A percentile compares a stretch with the other conserved stretches of the same genome.
These are phyloP conservation scores for Gossypium laxum DNA, from an alignment of 441 rosid species.

Conservation along the genomic window DNA sequence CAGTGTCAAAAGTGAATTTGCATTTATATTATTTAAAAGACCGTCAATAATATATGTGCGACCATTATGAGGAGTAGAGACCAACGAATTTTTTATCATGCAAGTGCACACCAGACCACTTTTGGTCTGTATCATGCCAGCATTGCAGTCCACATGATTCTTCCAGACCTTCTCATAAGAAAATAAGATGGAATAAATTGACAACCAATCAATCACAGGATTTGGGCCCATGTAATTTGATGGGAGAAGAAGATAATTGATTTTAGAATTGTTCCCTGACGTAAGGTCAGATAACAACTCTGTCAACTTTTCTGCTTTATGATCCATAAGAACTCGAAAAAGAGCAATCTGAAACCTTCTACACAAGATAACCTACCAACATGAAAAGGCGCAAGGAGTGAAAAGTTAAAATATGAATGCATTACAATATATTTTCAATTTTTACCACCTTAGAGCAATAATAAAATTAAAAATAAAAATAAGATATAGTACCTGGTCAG, in stretches of 20 bases:
- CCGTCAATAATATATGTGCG: constrained; percentile 44
- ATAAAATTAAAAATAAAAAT: background rate
- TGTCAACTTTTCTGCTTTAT: constrained; percentile 26
- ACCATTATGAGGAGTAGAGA: constrained; percentile 70
- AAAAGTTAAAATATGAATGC: background rate
- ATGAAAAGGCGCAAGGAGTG: constrained; percentile 2
- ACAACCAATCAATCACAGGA: constrained; percentile 46
- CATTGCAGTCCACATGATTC: constrained; percentile 28
- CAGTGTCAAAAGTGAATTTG: constrained; percentile 35
- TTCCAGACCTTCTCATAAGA: constrained; percentile 18
- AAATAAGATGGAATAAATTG: constrained; percentile 33
- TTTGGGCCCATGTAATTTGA: constrained; percentile 12
- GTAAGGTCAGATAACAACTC: constrained; percentile 27
- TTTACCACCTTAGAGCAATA: background rate
- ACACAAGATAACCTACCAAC: constrained; percentile 48
- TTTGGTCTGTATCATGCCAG: constrained; percentile 35
- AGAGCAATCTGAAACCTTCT: constrained; percentile 54
- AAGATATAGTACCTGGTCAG: constrained; percentile 28
- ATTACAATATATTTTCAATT: background rate
- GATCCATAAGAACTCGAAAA: constrained; percentile 50
- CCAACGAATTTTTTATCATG: constrained; percentile 46
- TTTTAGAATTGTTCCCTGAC: constrained; percentile 18
- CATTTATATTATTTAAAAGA: constrained; percentile 32
- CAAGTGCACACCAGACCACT: constrained; percentile 47
- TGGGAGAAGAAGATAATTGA: constrained; percentile 69